Base-by-base conservation (phyloP, 2,329 filamentous ascomycete species). In the Macrophomina tecta region DNA sequence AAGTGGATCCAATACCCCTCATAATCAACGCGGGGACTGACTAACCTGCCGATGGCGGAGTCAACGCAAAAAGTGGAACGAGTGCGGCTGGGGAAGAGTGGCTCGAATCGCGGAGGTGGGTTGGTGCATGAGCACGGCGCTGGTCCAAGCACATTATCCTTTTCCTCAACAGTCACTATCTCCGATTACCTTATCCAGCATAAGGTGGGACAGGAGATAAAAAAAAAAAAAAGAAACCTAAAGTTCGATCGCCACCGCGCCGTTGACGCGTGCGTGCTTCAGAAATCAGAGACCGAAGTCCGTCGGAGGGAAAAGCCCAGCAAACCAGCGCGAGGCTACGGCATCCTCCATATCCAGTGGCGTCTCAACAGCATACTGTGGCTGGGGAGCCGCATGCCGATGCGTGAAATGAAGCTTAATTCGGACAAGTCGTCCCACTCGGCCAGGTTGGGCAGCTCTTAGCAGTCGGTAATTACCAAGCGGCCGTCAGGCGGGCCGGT, bases 111-210 rank as follows among this genome's bases (percentile, higher is more conserved):
- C 45, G 45, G 58, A 40, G 18, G 58, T 30, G 58, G 45, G 58
- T 36, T 62, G 56, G 40, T 40, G 56, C 56, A 46, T 60, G 55
- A 60, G 23, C 14, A 36, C 45, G 3, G 7, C 3, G 2, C 32
- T 49, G 32, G 58, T 49, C 58, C 58, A 38, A 62, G 58, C 58
- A 62, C 58, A 23, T 11, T 30, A 36, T n/a, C n/a, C n/a, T 38
- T 49, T 49, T 7, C 32, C 58, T 49, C 58, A 62, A 62, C 45
- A 62, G n/a, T 38, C 45, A 2, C 45, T n/a, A 62, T 62, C 32
- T 38, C 42, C 58, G 30, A 38, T 30, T 38, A 2, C 42, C 58
- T 49, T 45, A 49, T 61, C 12, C 9, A 42, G 38, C 23, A 30
- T n/a, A 8, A 16, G 53, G 18, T 30, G 53, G 36, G 18, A 28